Conservation (phyloP, 257 asterid species). For the Solanum commersonii region DNA sequence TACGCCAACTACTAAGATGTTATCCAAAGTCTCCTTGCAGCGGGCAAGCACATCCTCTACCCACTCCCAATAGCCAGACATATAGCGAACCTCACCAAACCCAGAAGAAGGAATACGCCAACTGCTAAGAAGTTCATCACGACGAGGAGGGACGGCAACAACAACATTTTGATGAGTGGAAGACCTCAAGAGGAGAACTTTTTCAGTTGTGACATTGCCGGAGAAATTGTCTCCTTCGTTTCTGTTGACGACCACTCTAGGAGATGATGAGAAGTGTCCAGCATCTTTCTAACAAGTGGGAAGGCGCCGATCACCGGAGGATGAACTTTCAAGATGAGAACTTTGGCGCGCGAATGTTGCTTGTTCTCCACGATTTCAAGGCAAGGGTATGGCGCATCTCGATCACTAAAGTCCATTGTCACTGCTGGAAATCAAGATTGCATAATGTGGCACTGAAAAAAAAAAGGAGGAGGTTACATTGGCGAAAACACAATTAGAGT, state of each 20-base stretch:
- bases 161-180: neutral
- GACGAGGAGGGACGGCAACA: too few species aligned
- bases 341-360: neutral
- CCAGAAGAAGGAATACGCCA: too few species aligned
- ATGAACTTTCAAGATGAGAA: neutral
- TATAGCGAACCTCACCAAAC: too few species aligned
- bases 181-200: neutral
- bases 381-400: neutral
- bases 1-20: too few species aligned
- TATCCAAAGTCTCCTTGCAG: too few species aligned
- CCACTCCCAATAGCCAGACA: too few species aligned
- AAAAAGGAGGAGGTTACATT: neutral
- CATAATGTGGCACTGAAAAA: neutral
- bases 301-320: neutral
- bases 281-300: neutral
- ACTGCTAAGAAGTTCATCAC: too few species aligned
- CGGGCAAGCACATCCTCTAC: too few species aligned
- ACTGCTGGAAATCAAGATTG: neutral
- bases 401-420: neutral
- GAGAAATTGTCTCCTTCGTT: neutral
- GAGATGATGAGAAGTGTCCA: neutral
- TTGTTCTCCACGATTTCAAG: neutral
- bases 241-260: neutral
- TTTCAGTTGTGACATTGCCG: neutral
- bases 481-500: neutral